These are phyloP conservation scores for Phytophthora macrochlamydospora DNA, from an alignment of 352 stramenopile species.

Conservation along the genomic window DNA sequence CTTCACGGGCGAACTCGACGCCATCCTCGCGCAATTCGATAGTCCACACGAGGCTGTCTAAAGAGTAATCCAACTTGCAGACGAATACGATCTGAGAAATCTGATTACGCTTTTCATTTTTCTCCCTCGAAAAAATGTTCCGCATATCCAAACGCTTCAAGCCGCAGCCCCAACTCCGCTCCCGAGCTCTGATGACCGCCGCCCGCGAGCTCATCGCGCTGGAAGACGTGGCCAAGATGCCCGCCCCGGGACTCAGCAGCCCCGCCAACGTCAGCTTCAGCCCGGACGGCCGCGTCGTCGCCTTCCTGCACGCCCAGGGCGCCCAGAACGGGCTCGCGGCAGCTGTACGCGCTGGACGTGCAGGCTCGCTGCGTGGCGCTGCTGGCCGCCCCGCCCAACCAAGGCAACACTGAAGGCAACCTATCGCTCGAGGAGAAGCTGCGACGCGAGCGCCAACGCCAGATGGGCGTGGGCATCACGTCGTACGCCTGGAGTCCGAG, in stretches of 20 bases:
- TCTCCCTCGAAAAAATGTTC: background rate
- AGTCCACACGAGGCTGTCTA: too few species aligned
- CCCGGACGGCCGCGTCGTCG: slow-evolving; percentile 79
- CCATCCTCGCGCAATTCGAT: slow-evolving; percentile 57
- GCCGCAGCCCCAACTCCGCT: background rate
- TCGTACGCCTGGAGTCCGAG: slow-evolving; percentile 85
- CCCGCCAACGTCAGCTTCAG: slow-evolving; percentile 87
- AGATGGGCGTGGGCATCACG: slow-evolving; percentile 94
- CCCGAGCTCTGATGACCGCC: slow-evolving; percentile 9
- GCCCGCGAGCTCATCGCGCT: slow-evolving; percentile 62
- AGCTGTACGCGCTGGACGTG: slow-evolving; percentile 88
- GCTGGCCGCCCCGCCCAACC: slow-evolving; percentile 68
- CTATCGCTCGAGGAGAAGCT: slow-evolving; percentile 92
- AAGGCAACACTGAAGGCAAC: slow-evolving; percentile 86
- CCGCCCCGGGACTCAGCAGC: slow-evolving; percentile 78
- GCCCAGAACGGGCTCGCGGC: slow-evolving; percentile 77
- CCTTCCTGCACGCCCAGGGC: slow-evolving; percentile 86
- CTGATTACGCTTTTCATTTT: background rate
- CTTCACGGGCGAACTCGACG: slow-evolving; percentile 53
- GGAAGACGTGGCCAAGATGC: slow-evolving; percentile 90
- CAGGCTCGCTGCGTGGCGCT: slow-evolving; percentile 53
- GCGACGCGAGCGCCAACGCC: slow-evolving; percentile 86
- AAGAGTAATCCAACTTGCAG: too few species aligned
- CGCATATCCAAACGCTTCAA: slow-evolving; percentile 29
- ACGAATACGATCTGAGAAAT: background rate